These are phyloP conservation scores for Pholiota conissans DNA, from an alignment of 768 basidiomycete species.

Conservation along the genomic window DNA sequence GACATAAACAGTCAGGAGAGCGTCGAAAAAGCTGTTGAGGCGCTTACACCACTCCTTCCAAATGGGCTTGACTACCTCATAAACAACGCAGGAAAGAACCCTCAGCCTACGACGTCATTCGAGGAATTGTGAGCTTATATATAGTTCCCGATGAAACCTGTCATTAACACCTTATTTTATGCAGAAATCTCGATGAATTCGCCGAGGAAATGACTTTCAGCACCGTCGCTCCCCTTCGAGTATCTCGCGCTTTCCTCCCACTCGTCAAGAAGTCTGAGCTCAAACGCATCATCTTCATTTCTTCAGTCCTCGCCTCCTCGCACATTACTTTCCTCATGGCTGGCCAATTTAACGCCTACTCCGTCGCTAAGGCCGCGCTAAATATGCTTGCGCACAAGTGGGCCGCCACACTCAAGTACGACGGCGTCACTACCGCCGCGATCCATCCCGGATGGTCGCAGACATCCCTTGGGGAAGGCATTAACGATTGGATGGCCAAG, in stretches of 20 bases:
- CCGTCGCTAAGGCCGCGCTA: constrained; percentile 15
- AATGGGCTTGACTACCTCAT: no score
- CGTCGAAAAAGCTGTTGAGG: constrained; percentile 14
- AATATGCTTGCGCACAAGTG: constrained; percentile 26
- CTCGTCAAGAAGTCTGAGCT: constrained; percentile 18
- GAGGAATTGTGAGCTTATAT: constrained; percentile 18
- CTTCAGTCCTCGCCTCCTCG: no score
- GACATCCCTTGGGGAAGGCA: constrained; percentile 20
- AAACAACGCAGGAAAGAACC: no score
- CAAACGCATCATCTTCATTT: constrained; percentile 23
- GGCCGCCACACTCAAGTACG: constrained; percentile 19
- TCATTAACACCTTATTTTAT: neutral
- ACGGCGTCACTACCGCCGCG: no score
- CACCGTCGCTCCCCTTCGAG: constrained; percentile 15
- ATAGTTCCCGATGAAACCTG: no score
- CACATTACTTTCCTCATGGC: no score
- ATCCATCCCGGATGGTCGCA: constrained; percentile 21
- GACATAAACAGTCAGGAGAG: constrained; percentile 16
- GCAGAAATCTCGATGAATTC: constrained; percentile 18
- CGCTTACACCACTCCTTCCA: constrained; percentile 11
- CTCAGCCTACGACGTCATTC: no score
- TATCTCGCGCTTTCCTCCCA: no score
- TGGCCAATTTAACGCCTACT: no score
- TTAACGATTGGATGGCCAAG: constrained; percentile 22
- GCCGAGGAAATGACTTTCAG: constrained; percentile 18